Evolutionary conservation across 192 early-diverging fungal genomes (phyloP).

Genomic region (Cetraspora pellucida): DNA sequence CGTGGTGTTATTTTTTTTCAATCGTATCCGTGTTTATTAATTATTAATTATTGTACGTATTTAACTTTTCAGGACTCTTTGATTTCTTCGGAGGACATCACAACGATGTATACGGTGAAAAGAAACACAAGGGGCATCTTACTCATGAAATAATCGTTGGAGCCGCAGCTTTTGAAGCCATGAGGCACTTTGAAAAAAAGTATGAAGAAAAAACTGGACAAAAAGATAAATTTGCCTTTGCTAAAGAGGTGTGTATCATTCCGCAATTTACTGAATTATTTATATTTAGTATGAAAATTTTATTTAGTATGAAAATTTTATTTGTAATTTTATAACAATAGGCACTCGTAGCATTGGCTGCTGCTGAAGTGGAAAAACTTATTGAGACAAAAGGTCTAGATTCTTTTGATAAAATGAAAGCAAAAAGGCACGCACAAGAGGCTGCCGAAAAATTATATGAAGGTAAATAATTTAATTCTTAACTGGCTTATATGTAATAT

Average conservation of each 20-base stretch:
- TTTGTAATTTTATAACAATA: too few relatives aligned
- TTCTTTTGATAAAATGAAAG: conserved; percentile 44
- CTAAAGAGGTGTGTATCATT: conserved; percentile 34
- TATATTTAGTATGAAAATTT: too few relatives aligned
- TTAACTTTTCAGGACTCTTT: too few relatives aligned
- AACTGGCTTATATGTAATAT: too few relatives aligned
- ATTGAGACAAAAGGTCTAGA: conserved; percentile 49
- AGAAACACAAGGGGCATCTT: conserved; percentile 39
- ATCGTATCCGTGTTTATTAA: too few relatives aligned
- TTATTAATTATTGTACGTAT: too few relatives aligned
- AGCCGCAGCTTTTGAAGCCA: conserved; percentile 58
- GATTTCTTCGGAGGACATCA: not conserved
- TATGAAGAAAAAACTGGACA: not conserved
- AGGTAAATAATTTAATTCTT: not conserved
- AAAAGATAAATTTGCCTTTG: conserved; percentile 25
- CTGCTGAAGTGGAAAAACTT: conserved; percentile 43
- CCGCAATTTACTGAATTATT: too few relatives aligned
- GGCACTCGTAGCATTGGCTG: conserved; percentile 43
- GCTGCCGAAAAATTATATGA: conserved; percentile 41
- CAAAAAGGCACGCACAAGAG: conserved; percentile 39
- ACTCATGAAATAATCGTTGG: conserved; percentile 49
- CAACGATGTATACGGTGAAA: conserved; percentile 24
- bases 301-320: too few relatives aligned
- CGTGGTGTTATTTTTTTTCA: too few relatives aligned
- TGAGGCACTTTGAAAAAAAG: conserved; percentile 45